Percentiles rank a stretch among this genome's conserved stretches.
These are phyloP conservation scores for Venturia asperata DNA, from an alignment of 2,329 filamentous ascomycete genomes.

Conservation along the genomic window DNA sequence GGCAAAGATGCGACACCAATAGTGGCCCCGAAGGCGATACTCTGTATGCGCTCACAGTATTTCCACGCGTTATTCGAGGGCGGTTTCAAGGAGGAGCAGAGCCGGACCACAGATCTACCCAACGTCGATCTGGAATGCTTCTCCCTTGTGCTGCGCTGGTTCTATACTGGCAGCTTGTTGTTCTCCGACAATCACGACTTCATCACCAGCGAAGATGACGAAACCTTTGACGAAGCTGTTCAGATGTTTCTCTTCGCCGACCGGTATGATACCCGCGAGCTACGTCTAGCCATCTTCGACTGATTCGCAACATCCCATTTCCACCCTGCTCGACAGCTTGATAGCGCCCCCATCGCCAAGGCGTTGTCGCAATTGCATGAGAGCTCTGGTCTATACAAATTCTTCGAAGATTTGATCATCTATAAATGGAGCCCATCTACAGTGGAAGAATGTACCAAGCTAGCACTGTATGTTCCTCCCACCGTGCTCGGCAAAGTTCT, in stretches of 20 bases:
- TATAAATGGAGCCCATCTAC: not conserved
- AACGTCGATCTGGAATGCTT: not conserved
- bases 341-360: not conserved
- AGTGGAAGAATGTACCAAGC: not conserved
- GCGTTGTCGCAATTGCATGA: not conserved
- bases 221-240: not conserved
- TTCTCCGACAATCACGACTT: not conserved
- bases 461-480: not conserved
- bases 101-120: not conserved
- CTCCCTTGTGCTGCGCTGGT: not conserved
- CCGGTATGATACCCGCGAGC: not conserved
- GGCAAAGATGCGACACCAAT: not conserved
- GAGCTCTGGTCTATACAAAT: not conserved
- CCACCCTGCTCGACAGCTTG: not conserved
- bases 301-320: not conserved
- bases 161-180: not conserved
- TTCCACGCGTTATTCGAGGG: not conserved
- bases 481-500: too few species aligned
- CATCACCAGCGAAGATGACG: too few species aligned
- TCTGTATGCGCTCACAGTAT: constrained; percentile 1
- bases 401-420: not conserved
- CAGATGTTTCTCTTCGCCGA: constrained; percentile 9
- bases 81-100: not conserved
- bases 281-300: not conserved
- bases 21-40: not conserved